Conservation (phyloP, 768 basidiomycete species). For the Ramaria sp. region DNA sequence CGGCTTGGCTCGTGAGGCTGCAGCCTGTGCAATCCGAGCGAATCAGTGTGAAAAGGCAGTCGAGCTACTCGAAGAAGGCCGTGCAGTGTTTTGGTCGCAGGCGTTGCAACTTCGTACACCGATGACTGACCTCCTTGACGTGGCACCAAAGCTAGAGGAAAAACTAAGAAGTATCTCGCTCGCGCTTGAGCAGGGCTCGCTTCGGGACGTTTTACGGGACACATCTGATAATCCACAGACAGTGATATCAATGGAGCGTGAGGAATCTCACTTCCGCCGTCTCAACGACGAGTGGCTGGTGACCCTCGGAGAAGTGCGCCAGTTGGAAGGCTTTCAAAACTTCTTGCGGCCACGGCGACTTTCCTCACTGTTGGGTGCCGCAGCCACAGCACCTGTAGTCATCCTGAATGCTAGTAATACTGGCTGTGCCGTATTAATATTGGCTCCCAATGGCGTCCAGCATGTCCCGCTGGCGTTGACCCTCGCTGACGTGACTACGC, state of each 20-base stretch:
- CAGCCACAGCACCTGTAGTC: constrained; percentile 14
- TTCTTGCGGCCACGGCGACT: constrained; percentile 14
- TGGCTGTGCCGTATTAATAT: constrained; percentile 13
- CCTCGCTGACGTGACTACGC: neutral
- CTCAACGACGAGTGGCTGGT: constrained; percentile 19
- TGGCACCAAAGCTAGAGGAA: constrained; percentile 6
- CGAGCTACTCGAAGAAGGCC: constrained; percentile 22
- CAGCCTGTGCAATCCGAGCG: constrained; percentile 18
- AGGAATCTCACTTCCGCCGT: constrained; percentile 12
- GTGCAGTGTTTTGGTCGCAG: constrained; percentile 26
- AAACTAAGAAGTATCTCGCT: constrained; percentile 15
- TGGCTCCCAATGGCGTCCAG: no score
- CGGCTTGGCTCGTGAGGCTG: constrained; percentile 19
- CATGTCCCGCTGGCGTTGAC: no score
- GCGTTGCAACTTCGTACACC: constrained; percentile 13
- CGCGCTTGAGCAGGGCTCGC: no score
- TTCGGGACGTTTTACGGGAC: neutral
- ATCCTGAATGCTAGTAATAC: constrained; percentile 11
- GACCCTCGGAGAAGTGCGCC: constrained; percentile 14
- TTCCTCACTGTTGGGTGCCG: constrained; percentile 11
- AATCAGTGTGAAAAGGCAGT: constrained; percentile 18
- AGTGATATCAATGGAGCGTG: constrained; percentile 6
- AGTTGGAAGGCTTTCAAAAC: constrained; percentile 10
- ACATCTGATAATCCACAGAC: neutral
- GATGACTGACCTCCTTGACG: constrained; percentile 11